Base-by-base conservation (phyloP, 306 rosid genomes). In the Ochetophila trinervis region DNA sequence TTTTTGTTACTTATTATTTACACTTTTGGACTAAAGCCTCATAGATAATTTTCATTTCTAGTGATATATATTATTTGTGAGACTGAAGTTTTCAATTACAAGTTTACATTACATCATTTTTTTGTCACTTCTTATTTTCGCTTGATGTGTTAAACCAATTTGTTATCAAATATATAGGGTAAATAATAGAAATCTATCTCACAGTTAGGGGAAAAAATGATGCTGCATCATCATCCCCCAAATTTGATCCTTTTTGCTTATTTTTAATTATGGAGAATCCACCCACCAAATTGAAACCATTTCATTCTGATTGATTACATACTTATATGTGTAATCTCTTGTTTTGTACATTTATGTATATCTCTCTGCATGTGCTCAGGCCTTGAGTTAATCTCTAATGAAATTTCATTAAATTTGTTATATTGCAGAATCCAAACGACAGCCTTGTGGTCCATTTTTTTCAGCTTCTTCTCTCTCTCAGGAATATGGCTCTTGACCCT, bases 401-500 rank as follows among this genome's bases (percentile, higher is more conserved):
- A 66, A 36, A 67, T 60, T 65, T 60, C 5, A 57, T 64, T 45
- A 16, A 72, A 72, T 75, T 34, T 74, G 40, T 44, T 11, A 59
- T 53, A 44, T 56, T 81, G 74, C 96, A 94, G 99, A 88, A 84
- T 76, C 80, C 77, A 63, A 82, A 79, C 47, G 93, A 85, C 76
- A 83, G 71, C 78, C 73, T 86, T 54, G 71, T 80, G 62, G 80
- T 90, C 67, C 86, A 86, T 56, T 79, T 85, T 82, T 83, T 94
- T 76, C 99, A 90, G 78, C 83, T 90, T 86, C 91, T 88, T 57
- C 70, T 94, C 4, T 86, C 99, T 74, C 90, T 94, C 68, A 86
- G 87, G 86, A 83, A 84, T 50, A 32, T 69, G 45, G 78, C 88
- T 70, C 79, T 86, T 67, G 91, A 90, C 53, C 73, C 83, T 11